Conservation (phyloP, 2,329 filamentous ascomycete genomes). For the Eurotiales sp. region DNA sequence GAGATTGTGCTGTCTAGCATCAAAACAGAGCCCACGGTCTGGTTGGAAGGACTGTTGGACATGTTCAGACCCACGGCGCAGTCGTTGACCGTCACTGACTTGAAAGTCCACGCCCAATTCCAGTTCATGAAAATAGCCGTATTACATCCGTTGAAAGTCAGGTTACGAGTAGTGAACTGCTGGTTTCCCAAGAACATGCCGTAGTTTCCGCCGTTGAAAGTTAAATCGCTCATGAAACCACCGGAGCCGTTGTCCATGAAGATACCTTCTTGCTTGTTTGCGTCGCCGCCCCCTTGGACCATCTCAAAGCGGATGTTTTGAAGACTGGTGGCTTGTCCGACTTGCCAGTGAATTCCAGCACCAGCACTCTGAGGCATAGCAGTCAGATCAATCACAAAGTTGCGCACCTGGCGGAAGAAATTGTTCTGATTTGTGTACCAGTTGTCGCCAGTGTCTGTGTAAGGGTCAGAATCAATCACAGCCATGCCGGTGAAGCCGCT, state of each 20-base stretch:
- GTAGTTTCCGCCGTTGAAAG: slow-evolving; percentile 76
- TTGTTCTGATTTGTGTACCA: slow-evolving; percentile 79
- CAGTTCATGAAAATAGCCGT: slow-evolving; percentile 87
- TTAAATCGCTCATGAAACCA: slow-evolving; percentile 77
- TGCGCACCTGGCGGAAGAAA: slow-evolving; percentile 79
- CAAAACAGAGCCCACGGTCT: slow-evolving; percentile 81
- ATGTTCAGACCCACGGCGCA: slow-evolving; percentile 76
- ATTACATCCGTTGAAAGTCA: slow-evolving; percentile 76
- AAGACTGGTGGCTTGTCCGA: slow-evolving; percentile 75
- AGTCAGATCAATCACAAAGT: slow-evolving; percentile 75
- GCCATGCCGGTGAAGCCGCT: slow-evolving; percentile 76
- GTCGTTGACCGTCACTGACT: slow-evolving; percentile 69
- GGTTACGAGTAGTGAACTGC: slow-evolving; percentile 80
- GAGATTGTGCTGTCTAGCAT: slow-evolving; percentile 75
- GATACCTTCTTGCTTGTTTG: slow-evolving; percentile 70
- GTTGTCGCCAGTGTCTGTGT: slow-evolving; percentile 64
- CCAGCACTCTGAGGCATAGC: slow-evolving; percentile 58
- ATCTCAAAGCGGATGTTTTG: slow-evolving; percentile 82
- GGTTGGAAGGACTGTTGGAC: slow-evolving; percentile 59
- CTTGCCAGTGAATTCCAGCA: slow-evolving; percentile 79
- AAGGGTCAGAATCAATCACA: slow-evolving; percentile 84
- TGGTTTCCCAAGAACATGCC: slow-evolving; percentile 81
- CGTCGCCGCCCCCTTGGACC: slow-evolving; percentile 60
- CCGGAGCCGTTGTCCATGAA: slow-evolving; percentile 85
- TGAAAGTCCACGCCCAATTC: slow-evolving; percentile 85